Base-by-base conservation (phyloP, 2,329 filamentous ascomycete species). In the Fusarium cicatricum region DNA sequence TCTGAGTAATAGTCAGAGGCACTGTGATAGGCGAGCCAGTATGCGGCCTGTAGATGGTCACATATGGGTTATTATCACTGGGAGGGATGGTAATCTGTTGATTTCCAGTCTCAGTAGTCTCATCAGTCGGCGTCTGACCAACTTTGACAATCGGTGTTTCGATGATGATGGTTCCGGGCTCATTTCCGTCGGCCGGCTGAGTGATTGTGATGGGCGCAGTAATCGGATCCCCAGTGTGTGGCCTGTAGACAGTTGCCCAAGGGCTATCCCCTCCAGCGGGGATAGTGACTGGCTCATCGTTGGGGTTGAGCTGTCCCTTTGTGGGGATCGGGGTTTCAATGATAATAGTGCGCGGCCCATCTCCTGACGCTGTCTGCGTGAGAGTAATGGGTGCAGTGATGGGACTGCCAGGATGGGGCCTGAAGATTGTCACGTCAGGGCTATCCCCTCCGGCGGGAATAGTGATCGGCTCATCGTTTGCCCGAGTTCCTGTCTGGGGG, bases 161-260 rank as follows among this genome's bases (percentile, higher is more conserved):
- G 31, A 60, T 60, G 11, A 60, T 56, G 10, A 60, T 26, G 10
- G 58, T 61, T 11, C 58, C 60, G 29, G 60, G 60, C 11, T 57
- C 41, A 5, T 42, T 46, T 12, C 62, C 62, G 11, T 28, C 19
- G 0, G 60, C 45, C 5, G 45, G 28, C 37, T 60, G 60, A 6
- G 60, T 62, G 28, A 62, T 52, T 3, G 60, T 62, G 7, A 64
- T 60, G 28, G 60, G 55, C 4, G 38, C 29, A 11, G 60, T 49
- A 11, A 62, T 62, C 10, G 60, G 43, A 3, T 62, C 60, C 12
- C 60, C 60, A 7, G 51, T 55, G n/a, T 62, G 60, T 5, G 60
- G 60, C 19, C 60, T 42, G 21, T 60, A 63, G 14, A 64, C 26
- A 0, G 60, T 62, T 3, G 56, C 46, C 28, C 32, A 62, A 26